Evolutionary conservation across 805 yeast genomes (phyloP).

Genomic region (Priceomyces castillae): DNA sequence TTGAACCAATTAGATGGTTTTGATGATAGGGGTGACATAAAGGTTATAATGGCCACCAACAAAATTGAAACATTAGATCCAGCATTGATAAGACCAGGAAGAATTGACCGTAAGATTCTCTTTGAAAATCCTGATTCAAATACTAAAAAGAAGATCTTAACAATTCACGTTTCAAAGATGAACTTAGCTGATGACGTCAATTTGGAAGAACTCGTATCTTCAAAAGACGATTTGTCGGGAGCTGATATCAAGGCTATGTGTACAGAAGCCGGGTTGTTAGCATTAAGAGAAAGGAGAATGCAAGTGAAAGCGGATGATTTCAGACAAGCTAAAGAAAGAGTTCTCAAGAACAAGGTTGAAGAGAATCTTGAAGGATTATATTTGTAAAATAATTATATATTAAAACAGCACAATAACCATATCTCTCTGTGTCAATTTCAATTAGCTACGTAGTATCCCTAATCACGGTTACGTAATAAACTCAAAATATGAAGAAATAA

Average conservation of each 20-base stretch:
- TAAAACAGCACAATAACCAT: not conserved
- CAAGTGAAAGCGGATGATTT: constrained; percentile 94
- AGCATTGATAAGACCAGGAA: constrained; percentile 93
- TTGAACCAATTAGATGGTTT: constrained; percentile 95
- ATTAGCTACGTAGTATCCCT: constrained; percentile 1
- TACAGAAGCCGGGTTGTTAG: constrained; percentile 95
- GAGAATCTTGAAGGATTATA: constrained; percentile 94
- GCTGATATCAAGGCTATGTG: constrained; percentile 98
- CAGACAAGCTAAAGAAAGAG: constrained; percentile 90
- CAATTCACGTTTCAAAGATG: constrained; percentile 93
- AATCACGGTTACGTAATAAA: constrained; percentile 41
- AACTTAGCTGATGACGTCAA: constrained; percentile 83
- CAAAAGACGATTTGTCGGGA: constrained; percentile 93
- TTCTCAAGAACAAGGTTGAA: constrained; percentile 93
- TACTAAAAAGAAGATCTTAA: constrained; percentile 88
- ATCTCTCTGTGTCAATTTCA: not conserved
- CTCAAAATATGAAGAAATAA: constrained; percentile 75
- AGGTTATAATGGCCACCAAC: constrained; percentile 97
- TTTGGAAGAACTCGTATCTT: constrained; percentile 80
- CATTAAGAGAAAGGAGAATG: constrained; percentile 95
- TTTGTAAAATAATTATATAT: constrained; percentile 39
- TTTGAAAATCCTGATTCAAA: constrained; percentile 94
- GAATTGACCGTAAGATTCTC: constrained; percentile 92
- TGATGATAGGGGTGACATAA: constrained; percentile 95
- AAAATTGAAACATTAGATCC: constrained; percentile 93